Evolutionary conservation across 2,329 filamentous ascomycete genomes (phyloP).

Genomic region (Stagonosporopsis vannaccii): DNA sequence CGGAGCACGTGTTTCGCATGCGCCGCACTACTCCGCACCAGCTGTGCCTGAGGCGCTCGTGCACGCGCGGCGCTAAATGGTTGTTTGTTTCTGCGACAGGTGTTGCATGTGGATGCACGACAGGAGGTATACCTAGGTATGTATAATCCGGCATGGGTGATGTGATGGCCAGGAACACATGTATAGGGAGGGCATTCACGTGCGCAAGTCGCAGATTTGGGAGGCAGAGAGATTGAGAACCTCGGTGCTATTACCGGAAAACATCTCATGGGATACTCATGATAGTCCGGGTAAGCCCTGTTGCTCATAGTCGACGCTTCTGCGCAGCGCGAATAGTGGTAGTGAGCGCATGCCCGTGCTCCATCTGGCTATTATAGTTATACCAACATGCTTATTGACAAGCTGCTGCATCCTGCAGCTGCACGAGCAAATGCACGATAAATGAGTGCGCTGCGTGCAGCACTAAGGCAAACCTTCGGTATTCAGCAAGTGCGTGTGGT

Average conservation of each 20-base stretch:
- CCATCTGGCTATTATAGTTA: conserved; percentile 1
- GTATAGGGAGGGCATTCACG: background rate
- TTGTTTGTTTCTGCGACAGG: background rate
- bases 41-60: conserved; percentile 9
- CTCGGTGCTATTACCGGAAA: background rate
- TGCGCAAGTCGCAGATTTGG: background rate
- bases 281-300: background rate
- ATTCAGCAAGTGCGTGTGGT: background rate
- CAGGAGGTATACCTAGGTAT: background rate
- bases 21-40: conserved; percentile 13
- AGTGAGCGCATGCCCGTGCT: conserved; percentile 1
- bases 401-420: conserved; percentile 10
- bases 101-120: conserved; percentile 2
- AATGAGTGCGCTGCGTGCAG: background rate
- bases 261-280: background rate
- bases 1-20: conserved; percentile 7
- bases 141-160: too few relatives aligned
- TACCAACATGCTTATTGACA: conserved; percentile 7
- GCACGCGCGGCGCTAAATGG: background rate
- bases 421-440: conserved; percentile 16
- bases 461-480: background rate
- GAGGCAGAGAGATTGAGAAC: background rate
- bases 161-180: too few relatives aligned
- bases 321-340: background rate
- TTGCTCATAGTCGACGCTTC: background rate